Conservation (phyloP, 257 asterid species). For the Buddleja alternifolia region DNA sequence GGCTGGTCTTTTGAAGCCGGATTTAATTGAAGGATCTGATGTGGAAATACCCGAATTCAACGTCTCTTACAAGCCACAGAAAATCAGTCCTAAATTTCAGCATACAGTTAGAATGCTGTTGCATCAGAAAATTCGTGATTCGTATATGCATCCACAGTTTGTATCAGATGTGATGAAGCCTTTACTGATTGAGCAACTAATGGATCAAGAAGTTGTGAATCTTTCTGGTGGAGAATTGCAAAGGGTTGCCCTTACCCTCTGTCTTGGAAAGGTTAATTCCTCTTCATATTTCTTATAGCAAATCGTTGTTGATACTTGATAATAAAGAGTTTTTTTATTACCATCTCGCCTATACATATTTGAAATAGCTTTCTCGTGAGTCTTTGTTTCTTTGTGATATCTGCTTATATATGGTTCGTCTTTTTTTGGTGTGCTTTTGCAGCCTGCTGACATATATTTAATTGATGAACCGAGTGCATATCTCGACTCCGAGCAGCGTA, state of each 20-base stretch:
- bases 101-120: slow-evolving; percentile 72
- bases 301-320: not conserved
- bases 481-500: slow-evolving; percentile 99
- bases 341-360: too few species aligned
- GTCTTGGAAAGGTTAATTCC: slow-evolving; percentile 89
- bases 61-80: slow-evolving; percentile 98
- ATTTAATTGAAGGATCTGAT: slow-evolving; percentile 70
- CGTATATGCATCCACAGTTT: slow-evolving; percentile 92
- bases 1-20: slow-evolving; percentile 98
- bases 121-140: slow-evolving; percentile 84
- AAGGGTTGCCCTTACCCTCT: slow-evolving; percentile 88
- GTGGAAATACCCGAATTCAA: slow-evolving; percentile 91
- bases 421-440: slow-evolving; percentile 38
- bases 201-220: slow-evolving; percentile 96
- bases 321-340: not conserved
- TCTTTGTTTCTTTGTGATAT: not conserved
- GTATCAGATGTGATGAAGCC: slow-evolving; percentile 97
- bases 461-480: slow-evolving; percentile 99
- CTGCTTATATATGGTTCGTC: slow-evolving; percentile 9
- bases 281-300: not conserved
- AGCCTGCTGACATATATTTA: slow-evolving; percentile 98
- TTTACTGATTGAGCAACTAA: slow-evolving; percentile 92
- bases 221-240: slow-evolving; percentile 99
- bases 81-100: slow-evolving; percentile 84
- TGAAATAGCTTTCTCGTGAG: not conserved